Base-by-base conservation (phyloP, 2,329 filamentous ascomycete genomes). In the Neospermospora avenae region DNA sequence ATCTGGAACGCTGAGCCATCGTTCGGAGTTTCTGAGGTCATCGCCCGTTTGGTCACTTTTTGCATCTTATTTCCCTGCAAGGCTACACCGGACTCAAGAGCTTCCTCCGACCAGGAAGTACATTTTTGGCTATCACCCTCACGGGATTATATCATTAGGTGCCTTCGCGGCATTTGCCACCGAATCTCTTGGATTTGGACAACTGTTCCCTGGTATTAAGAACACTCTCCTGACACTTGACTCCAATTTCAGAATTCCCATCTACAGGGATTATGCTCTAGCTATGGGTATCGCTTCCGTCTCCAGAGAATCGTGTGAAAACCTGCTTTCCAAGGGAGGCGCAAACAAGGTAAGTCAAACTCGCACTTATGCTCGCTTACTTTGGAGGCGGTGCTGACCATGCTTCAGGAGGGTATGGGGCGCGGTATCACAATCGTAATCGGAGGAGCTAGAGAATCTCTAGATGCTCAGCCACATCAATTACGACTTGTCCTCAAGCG, bases 121-220 rank as follows among this genome's bases (percentile, higher is more conserved):
- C 77, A 92, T 99, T 64, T 92, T 99, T 69, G 93, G 93, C 46
- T 98, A 98, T 74, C 95, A 98, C 70, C 95, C 95, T 0, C 95
- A 99, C 72, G 93, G 95, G 24, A 98, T 99, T 74, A 97, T 99
- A 70, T 95, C 90, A 4, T 91, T 97, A 69, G 95, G 93, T n/a
- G 93, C 93, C 0, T 97, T 93, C 77, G 90, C 87, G 4, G 90
- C 93, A 4, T 98, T 98, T 71, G 90, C 83, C 3, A 98, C 93
- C 0, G 93, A 97, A 69, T 91, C 91, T 0, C 81, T 97, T 0
- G 91, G 91, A 0, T 98, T 97, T 74, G 82, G 84, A 0, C 85
- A 90, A 58, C 84, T 96, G 63, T 99, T 97, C 70, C 95, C 95
- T 0, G 93, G 92, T 61, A 96, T 99, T 74, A 96, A 90, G 48